Evolutionary conservation across 2,329 filamentous ascomycete genomes (phyloP), one percentile per base, ranked within the genome.

Genomic region (Colletotrichum sp.): DNA sequence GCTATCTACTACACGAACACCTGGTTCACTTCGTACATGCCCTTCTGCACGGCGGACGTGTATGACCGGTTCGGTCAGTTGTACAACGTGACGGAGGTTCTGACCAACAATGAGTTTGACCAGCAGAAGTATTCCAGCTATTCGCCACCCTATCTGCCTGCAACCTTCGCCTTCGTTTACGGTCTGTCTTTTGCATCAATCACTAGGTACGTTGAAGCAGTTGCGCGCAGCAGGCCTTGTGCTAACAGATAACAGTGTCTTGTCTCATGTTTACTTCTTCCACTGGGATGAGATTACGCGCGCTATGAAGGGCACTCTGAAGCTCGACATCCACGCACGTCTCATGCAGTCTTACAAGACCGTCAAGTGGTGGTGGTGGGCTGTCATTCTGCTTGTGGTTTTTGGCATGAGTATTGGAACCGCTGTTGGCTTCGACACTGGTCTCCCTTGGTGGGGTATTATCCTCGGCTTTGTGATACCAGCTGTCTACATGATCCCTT

Each of bases 111-210:
- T 5, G 81, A 88, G 15, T 89, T 90, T 76, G 84, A 89, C 69
- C 77, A 81, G 5, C 80, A 82, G 26, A 87, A 87, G 72, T 91
- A 91, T 78, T 83, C 85, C 21, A 78, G 80, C 1, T 91, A 91
- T 79, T 90, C 89, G 7, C 88, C 89, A 0, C 88, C 89, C 0
- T 91, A 88, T 77, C 80, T 91, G 32, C 82, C 87, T 1, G 88
- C 89, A 7, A 88, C 86, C 7, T 89, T 88, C 70, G 81, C 89
- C 7, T 83, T 85, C 24, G 84, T 88, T 6, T 91, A 91, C 82
- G 82, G 80, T 0, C 84, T 95, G 4, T 94, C 92, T 0, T 95
- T 95, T 81, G 94, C 94, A 5, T 90, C 93, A 65, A 93, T 95
- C 60, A 87, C 93, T 2, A 82, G 73, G 73, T 76, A 24, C 9